Percentiles rank a stretch among this genome's conserved stretches.
Conservation (phyloP, 202 grass and related monocot species). For the Schoenoplectus triqueter region DNA sequence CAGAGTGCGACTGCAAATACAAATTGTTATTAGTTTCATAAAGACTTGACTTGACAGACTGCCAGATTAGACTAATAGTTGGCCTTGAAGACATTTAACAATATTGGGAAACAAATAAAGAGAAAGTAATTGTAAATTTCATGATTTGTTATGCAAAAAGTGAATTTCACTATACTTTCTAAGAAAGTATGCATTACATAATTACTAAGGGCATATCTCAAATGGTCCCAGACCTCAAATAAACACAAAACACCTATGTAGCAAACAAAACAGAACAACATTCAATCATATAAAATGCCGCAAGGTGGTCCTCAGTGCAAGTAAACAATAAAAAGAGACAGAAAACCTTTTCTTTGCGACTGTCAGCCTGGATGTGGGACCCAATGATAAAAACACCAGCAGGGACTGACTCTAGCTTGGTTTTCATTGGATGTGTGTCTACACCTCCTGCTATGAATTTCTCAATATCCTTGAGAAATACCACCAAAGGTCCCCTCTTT, state of each 20-base stretch:
- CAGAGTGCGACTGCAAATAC: slow-evolving; percentile 64
- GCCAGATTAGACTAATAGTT: not conserved
- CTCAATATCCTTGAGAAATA: slow-evolving; percentile 88
- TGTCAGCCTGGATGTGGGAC: slow-evolving; percentile 73
- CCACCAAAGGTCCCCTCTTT: slow-evolving; percentile 60
- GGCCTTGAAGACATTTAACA: not conserved
- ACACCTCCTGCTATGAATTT: slow-evolving; percentile 74
- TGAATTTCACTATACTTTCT: slow-evolving; percentile 12
- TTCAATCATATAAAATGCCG: not conserved
- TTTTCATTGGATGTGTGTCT: slow-evolving; percentile 71
- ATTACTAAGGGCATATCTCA: not conserved
- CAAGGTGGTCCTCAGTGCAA: not conserved
- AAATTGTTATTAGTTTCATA: slow-evolving; percentile 6
- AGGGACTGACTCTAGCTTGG: slow-evolving; percentile 71
- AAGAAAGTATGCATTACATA: not conserved
- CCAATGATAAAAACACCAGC: slow-evolving; percentile 84
- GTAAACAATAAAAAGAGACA: slow-evolving; percentile 21
- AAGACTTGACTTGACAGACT: not conserved
- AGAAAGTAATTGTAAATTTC: not conserved
- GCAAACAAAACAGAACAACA: slow-evolving; percentile 4
- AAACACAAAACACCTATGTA: slow-evolving; percentile 1
- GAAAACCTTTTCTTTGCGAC: slow-evolving; percentile 86
- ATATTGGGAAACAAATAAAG: not conserved
- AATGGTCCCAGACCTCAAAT: not conserved
- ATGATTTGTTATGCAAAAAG: not conserved